Percentiles rank a stretch among this genome's conserved stretches.
These are phyloP conservation scores for Prunus campanulata DNA, from an alignment of 306 rosid genomes.

Conservation along the genomic window DNA sequence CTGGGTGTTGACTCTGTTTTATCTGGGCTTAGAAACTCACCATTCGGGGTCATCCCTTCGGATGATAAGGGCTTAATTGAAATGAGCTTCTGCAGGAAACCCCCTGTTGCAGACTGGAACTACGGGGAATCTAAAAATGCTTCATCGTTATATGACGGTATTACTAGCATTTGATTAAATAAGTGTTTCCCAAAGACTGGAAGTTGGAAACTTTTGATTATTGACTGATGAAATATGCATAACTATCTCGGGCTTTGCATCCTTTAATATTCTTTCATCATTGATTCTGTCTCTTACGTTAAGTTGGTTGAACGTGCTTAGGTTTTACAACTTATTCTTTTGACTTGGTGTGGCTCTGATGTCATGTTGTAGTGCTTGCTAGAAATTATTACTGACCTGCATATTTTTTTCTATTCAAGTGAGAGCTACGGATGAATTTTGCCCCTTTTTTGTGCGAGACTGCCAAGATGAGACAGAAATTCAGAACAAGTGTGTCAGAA, in stretches of 20 bases:
- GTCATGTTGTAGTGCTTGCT: conserved; percentile 14
- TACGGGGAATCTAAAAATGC: conserved; percentile 27
- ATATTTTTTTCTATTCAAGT: conserved; percentile 44
- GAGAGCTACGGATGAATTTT: conserved; percentile 48
- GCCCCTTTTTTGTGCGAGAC: conserved; percentile 46
- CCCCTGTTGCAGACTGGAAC: conserved; percentile 33
- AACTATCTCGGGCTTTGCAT: neutral
- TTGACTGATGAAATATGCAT: neutral
- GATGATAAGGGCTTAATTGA: conserved; percentile 40
- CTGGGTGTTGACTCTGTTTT: conserved; percentile 28
- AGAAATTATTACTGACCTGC: conserved; percentile 30
- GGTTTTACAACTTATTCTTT: neutral
- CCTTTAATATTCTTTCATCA: neutral
- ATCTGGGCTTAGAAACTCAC: conserved; percentile 28
- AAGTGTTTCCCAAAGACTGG: neutral
- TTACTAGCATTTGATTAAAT: neutral
- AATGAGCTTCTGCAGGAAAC: conserved; percentile 38
- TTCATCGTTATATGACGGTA: conserved; percentile 18
- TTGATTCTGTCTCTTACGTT: neutral
- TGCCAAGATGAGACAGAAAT: conserved; percentile 33
- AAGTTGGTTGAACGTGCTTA: conserved; percentile 1
- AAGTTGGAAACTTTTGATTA: neutral
- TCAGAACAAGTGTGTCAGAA: conserved; percentile 28
- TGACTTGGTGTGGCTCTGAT: neutral
- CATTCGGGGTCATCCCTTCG: conserved; percentile 19